These are phyloP conservation scores for Boletus bicolor DNA, from an alignment of 768 basidiomycete species.

Conservation along the genomic window DNA sequence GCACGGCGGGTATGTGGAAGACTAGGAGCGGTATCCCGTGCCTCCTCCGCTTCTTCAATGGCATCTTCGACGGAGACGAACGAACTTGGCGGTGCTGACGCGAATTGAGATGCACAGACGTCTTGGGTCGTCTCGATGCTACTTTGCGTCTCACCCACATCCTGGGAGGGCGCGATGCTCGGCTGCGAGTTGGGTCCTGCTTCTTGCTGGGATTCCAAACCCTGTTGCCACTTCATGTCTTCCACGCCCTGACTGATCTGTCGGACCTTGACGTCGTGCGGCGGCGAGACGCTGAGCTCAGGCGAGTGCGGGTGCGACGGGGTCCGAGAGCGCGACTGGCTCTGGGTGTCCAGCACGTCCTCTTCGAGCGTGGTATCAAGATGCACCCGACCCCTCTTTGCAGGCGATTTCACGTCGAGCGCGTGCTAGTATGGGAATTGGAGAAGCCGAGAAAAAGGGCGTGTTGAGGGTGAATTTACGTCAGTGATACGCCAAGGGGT, in stretches of 20 bases:
- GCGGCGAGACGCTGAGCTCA: constrained; percentile 55
- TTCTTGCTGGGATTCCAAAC: constrained; percentile 13
- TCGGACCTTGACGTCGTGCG: constrained; percentile 72
- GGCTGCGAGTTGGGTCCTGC: constrained; percentile 4
- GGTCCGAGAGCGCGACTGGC: constrained; percentile 37
- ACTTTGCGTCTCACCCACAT: constrained; percentile 8
- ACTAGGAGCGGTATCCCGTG: constrained; percentile 25
- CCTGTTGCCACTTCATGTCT: constrained; percentile 68
- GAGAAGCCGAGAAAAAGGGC: constrained; percentile 15
- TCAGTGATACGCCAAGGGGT: constrained; percentile 19
- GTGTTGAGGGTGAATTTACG: constrained; percentile 26
- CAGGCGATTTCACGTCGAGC: constrained; percentile 53
- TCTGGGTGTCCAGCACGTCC: constrained; percentile 42
- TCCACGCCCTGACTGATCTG: constrained; percentile 80
- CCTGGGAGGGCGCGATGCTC: constrained; percentile 4
- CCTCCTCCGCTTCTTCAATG: constrained; percentile 30
- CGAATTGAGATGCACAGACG: constrained; percentile 7
- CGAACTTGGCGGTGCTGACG: constrained; percentile 15
- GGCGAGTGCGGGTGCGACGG: constrained; percentile 31
- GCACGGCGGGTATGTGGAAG: constrained; percentile 27
- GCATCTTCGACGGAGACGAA: constrained; percentile 20
- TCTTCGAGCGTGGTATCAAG: constrained; percentile 66
- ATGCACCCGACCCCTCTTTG: constrained; percentile 71
- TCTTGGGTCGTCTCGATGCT: constrained; percentile 14
- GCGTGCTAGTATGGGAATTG: constrained; percentile 24